Conservation (phyloP, 2,329 filamentous ascomycete genomes). For the Pezizomycotina sp. region DNA sequence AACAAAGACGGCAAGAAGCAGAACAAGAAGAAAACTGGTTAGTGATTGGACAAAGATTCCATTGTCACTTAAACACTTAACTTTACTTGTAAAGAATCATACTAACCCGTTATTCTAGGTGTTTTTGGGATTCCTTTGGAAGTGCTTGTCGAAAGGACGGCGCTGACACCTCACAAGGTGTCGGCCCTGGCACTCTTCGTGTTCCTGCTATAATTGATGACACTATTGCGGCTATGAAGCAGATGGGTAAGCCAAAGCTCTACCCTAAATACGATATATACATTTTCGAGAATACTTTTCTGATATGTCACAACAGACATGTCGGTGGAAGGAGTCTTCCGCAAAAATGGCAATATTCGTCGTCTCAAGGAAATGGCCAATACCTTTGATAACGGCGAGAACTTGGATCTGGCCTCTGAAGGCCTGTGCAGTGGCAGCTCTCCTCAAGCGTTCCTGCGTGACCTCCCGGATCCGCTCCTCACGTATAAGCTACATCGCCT, state of each 20-base stretch:
- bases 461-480: constrained; percentile 84
- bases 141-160: constrained; percentile 81
- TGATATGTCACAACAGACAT: constrained; percentile 46
- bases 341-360: constrained; percentile 98
- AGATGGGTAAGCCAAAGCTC: constrained; percentile 43
- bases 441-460: constrained; percentile 90
- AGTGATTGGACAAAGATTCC: neutral
- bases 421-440: no score
- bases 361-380: constrained; percentile 74
- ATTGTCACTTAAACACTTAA: neutral
- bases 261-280: neutral
- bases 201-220: constrained; percentile 94
- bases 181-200: constrained; percentile 76
- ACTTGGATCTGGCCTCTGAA: constrained; percentile 71
- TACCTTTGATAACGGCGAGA: constrained; percentile 69
- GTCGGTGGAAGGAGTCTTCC: constrained; percentile 94
- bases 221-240: constrained; percentile 81
- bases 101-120: constrained; percentile 15
- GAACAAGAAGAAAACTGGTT: constrained; percentile 71
- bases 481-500: constrained; percentile 87
- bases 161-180: constrained; percentile 92
- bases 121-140: constrained; percentile 85
- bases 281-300: no score
- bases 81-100: constrained; percentile 18
- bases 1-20: constrained; percentile 56